Base-by-base conservation (phyloP, 306 rosid genomes). In the Cicer cuneatum region DNA sequence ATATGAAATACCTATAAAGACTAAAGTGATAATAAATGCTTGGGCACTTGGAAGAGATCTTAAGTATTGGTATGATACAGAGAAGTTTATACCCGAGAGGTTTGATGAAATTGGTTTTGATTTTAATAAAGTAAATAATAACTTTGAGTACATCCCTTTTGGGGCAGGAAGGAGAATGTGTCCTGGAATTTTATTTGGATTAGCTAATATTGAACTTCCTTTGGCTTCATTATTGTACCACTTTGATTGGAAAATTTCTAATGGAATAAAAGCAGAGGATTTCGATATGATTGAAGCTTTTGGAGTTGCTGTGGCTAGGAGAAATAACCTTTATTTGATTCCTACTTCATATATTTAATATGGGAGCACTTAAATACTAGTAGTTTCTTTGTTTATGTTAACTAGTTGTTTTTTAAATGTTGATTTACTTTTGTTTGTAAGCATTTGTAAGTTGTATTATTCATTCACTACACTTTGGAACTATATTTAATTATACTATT, bases 31-130 rank as follows among this genome's bases (percentile, higher is more conserved):
- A 18, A 18, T 18, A 18, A 18, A 18, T 18, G 19, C 19, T 18
- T 18, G 19, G 19, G 86, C 80, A 37, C n/a, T 82, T 12, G 77
- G 74, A 62, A 82, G 83, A 73, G 86, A 82, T 62, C 57, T 77
- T 5, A 38, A 40, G 11, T 12, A 73, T 9, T 82, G 83, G 80
- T 14, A 60, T 49, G 80, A 82, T 42, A 37, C 77, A 13, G 85
- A 82, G 40, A 67, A 42, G 1, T 82, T 78, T 19, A 35, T 67
- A 10, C 86, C 86, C 60, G 86, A 83, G 49, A 78, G 83, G 54
- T 83, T 83, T 3, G 6, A 14, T 14, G 73, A 4, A 0, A 11
- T 41, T 18, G 35, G 19, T 39, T 0, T 73, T 62, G 77, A 83
- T 24, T 83, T 43, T 41, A 73, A 38, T 18, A 18, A 18, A 18